Evolutionary conservation across 768 basidiomycete genomes (phyloP), one percentile per base, ranked within the genome.

Genomic region (Mycena indigotica): DNA sequence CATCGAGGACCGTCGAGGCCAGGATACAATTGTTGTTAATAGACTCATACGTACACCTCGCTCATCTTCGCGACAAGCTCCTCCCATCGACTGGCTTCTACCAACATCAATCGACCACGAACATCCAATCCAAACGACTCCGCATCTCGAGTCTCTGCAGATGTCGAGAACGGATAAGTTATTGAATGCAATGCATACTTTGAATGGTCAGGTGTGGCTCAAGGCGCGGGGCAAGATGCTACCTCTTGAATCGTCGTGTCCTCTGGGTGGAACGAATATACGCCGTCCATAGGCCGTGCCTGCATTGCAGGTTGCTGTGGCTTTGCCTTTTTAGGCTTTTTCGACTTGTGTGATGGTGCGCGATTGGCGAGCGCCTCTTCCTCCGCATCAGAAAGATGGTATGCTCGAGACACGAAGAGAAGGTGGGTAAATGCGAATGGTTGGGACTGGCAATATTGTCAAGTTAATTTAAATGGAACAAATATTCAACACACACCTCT

Each of bases 241-340:
- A 91, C 92, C 75, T 84, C 72, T 55, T 81, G 79, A 51, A 94
- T 84, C 39, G 77, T 77, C 39, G 87, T 86, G 70, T 97, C 95
- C 69, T 97, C 95, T 0, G 89, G 87, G 67, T 97, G 94, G 74
- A 91, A 96, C 2, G 84, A 74, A 66, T 87, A 89, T 4, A 85
- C 75, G 0, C 86, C 83, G 52, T 85, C 84, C 2, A 65, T 64
- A 13, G 78, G 74, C 5, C 70, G 65, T 45, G 50, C 65, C 5
- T 63, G 64, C 57, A 12, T 50, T 30, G 41, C 61, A 26, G 52
- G 63, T 67, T 28, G 61, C 55, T 55, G 69, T 55, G 56, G 65
- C 24, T 62, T 64, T 56, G 16, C 61, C 39, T 45, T 67, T 63
- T 32, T 81, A 50, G 72, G 30, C 57, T 70, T 53, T 57, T 79